Conservation (phyloP, 495 filamentous ascomycete genomes). For the Cercophora newfieldiana region DNA sequence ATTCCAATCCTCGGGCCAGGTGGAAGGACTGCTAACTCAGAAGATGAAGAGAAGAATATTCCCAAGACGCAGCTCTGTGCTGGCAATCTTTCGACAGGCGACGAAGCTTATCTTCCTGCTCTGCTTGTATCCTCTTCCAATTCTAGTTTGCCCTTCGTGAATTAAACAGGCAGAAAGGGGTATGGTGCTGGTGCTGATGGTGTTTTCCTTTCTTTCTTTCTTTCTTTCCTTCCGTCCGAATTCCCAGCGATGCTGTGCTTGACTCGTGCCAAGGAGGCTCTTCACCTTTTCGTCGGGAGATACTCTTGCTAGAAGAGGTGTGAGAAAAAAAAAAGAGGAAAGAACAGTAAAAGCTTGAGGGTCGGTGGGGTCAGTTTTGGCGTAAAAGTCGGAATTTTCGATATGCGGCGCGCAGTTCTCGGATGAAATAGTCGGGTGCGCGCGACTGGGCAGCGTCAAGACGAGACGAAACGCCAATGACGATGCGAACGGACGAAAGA, state of each 20-base stretch:
- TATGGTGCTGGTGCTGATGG: constrained; percentile 4
- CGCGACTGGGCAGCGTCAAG: neutral
- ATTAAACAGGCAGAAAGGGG: constrained; percentile 11
- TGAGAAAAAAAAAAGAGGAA: neutral
- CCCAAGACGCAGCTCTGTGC: constrained; percentile 37
- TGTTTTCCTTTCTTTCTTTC: neutral
- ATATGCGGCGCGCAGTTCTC: neutral
- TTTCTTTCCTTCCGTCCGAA: neutral
- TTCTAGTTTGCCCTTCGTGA: constrained; percentile 7
- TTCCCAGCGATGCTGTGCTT: constrained; percentile 11
- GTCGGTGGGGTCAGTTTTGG: neutral
- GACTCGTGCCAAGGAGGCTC: constrained; percentile 10
- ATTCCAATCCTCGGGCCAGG: constrained; percentile 33
- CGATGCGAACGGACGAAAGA: neutral
- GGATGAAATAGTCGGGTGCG: neutral
- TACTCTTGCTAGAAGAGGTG: neutral
- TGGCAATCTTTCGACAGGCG: constrained; percentile 28
- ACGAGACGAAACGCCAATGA: neutral
- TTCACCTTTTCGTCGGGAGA: neutral
- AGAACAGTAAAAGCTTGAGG: neutral
- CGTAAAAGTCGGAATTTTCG: neutral
- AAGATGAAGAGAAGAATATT: constrained; percentile 24
- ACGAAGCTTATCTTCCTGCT: constrained; percentile 3
- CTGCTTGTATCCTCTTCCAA: constrained; percentile 10
- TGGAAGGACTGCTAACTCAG: constrained; percentile 23